A percentile compares a stretch with the other conserved stretches of the same genome.
Evolutionary conservation across 306 rosid species (phyloP).

Genomic region (Amphicarpaea edgeworthii): DNA sequence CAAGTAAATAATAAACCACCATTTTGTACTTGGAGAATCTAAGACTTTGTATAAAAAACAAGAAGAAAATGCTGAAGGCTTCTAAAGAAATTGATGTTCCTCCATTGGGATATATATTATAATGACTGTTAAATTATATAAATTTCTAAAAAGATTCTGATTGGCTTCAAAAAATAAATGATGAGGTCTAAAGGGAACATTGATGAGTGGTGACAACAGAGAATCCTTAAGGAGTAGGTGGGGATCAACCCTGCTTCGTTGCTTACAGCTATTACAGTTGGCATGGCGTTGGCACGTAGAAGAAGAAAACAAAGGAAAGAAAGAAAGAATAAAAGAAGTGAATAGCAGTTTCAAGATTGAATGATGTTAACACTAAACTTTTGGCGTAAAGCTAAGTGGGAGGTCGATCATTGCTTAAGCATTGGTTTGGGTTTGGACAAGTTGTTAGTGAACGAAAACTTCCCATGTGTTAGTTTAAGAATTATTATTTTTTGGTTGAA

Average conservation of each 20-base stretch:
- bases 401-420: conserved; percentile 40
- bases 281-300: conserved; percentile 35
- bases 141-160: conserved; percentile 1
- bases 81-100: not conserved
- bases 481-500: conserved; percentile 2
- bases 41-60: conserved; percentile 27
- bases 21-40: conserved; percentile 13
- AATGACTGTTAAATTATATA: conserved; percentile 9
- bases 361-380: conserved; percentile 34
- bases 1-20: conserved; percentile 30
- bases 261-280: conserved; percentile 60
- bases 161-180: conserved; percentile 19
- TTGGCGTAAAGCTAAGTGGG: conserved; percentile 42
- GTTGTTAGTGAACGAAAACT: conserved; percentile 30
- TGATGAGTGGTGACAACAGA: conserved; percentile 41
- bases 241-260: conserved; percentile 18
- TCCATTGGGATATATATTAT: conserved; percentile 9
- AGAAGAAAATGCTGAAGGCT: conserved; percentile 13
- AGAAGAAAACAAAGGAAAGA: conserved; percentile 32
- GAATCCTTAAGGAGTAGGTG: conserved; percentile 43
- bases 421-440: conserved; percentile 18
- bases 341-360: conserved; percentile 10
- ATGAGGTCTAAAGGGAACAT: conserved; percentile 20
- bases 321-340: not conserved
- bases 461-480: conserved; percentile 29